Conservation (phyloP, 2,329 filamentous ascomycete genomes). For the Aspergillus neoniger region DNA sequence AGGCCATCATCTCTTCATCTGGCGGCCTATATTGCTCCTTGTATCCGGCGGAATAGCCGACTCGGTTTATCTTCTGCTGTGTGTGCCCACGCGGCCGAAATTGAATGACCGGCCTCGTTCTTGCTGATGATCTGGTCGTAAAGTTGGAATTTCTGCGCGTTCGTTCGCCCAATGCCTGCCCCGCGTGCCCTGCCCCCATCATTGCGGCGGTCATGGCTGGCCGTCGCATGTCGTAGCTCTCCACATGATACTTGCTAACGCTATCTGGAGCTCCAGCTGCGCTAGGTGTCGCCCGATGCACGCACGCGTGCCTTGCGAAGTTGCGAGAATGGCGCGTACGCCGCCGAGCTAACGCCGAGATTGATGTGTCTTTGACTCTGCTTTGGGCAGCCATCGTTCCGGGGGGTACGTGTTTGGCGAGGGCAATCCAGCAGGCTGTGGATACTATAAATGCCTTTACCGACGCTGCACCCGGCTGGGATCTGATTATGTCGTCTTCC, state of each 20-base stretch:
- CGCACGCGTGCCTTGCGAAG: not conserved
- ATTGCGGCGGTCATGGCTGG: not conserved
- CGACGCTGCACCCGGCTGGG: constrained; percentile 14
- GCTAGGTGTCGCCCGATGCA: constrained; percentile 6
- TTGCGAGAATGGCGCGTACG: not conserved
- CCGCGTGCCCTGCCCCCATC: not conserved
- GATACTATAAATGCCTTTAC: constrained; percentile 16
- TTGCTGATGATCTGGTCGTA: constrained; percentile 7
- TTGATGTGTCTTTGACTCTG: not conserved
- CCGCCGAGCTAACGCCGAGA: not conserved
- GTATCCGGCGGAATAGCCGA: constrained; percentile 3
- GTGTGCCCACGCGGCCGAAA: constrained; percentile 1
- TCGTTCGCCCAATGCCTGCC: not conserved
- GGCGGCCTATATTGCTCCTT: not conserved
- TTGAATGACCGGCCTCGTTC: constrained; percentile 4
- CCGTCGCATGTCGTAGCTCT: not conserved
- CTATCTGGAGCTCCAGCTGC: not conserved
- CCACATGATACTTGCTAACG: not conserved
- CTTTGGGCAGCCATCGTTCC: constrained; percentile 60
- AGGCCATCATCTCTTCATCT: not conserved
- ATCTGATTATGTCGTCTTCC: constrained; percentile 11
- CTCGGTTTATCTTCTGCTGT: not conserved
- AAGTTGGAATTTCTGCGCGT: not conserved
- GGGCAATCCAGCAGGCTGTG: constrained; percentile 53
- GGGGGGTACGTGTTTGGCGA: constrained; percentile 56